phyloP scores from a whole-genome alignment of 208 protist species.

The Balamuthia mandrillaris region DNA sequence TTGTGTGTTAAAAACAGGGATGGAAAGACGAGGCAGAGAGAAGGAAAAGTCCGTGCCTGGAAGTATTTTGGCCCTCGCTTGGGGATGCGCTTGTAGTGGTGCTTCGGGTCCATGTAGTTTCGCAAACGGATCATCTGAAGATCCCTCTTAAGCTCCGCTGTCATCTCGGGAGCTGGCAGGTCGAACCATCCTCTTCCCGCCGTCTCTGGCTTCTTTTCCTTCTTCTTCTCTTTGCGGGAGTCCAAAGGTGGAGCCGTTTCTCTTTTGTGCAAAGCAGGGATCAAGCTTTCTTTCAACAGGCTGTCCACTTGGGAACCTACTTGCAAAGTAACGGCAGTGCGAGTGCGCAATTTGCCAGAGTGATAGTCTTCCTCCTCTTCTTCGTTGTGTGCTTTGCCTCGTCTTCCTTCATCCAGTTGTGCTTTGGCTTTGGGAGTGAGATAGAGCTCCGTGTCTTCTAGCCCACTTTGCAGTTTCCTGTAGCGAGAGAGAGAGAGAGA shows the following conservation, averaged over 20 bases:
- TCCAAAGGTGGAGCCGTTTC: too few species aligned
- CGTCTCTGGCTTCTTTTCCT: neutral
- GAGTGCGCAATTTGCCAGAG: neutral
- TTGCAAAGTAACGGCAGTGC: neutral
- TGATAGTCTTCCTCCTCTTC: neutral
- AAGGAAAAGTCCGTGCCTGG: neutral
- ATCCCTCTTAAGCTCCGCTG: neutral
- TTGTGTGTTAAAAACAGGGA: neutral
- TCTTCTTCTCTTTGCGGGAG: neutral
- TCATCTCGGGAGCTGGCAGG: neutral
- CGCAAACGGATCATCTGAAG: slow-evolving; percentile 12
- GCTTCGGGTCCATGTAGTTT: neutral
- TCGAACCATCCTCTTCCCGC: neutral
- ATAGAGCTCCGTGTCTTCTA: neutral
- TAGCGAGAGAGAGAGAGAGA: neutral
- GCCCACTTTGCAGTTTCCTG: neutral
- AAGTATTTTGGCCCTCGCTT: neutral
- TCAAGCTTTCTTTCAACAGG: neutral
- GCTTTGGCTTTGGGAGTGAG: too few species aligned
- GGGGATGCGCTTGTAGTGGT: slow-evolving; percentile 18
- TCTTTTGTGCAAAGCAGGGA: neutral
- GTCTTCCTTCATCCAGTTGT: neutral
- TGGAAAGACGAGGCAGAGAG: neutral
- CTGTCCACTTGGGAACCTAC: neutral
- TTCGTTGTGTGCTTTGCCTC: neutral